Evolutionary conservation across 768 basidiomycete genomes (phyloP).

Genomic region (Leccinum olivaceopallidum): DNA sequence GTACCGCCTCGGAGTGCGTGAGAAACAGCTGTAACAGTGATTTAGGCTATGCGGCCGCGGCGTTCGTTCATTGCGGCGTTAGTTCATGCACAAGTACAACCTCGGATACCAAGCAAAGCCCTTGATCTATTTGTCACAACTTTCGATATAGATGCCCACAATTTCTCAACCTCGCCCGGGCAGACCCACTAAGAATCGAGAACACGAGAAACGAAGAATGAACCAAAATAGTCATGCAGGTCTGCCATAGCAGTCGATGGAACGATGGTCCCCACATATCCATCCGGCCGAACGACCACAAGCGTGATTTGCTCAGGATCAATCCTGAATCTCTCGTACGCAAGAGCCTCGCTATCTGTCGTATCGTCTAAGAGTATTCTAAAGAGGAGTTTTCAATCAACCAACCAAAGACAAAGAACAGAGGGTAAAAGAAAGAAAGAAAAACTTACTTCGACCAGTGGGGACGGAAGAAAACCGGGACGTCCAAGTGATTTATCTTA

Average conservation of each 20-base stretch:
- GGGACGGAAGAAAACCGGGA: slow-evolving; percentile 36
- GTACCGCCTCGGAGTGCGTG: no score
- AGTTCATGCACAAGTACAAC: no score
- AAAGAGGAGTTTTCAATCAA: slow-evolving; percentile 1
- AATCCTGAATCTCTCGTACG: slow-evolving; percentile 37
- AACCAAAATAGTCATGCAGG: slow-evolving; percentile 48
- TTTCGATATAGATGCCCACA: no score
- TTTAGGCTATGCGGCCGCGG: no score
- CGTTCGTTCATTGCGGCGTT: no score
- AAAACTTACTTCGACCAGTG: slow-evolving; percentile 46
- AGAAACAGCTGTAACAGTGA: no score
- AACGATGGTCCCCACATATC: slow-evolving; percentile 39
- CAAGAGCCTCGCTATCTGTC: slow-evolving; percentile 29
- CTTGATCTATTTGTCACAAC: no score
- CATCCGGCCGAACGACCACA: slow-evolving; percentile 42
- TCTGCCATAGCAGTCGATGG: slow-evolving; percentile 29
- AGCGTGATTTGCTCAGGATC: slow-evolving; percentile 29
- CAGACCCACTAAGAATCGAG: not conserved
- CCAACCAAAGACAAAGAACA: not conserved
- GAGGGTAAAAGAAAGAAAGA: not conserved
- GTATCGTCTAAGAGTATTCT: slow-evolving; percentile 40
- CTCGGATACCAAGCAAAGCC: no score
- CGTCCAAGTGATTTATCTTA: slow-evolving; percentile 32
- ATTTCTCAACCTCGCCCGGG: not conserved
- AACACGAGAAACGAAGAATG: slow-evolving; percentile 25